Evolutionary conservation across 2,329 filamentous ascomycete species (phyloP), one percentile per base, ranked within the genome.

Genomic region (Hymenoscyphus scutula): DNA sequence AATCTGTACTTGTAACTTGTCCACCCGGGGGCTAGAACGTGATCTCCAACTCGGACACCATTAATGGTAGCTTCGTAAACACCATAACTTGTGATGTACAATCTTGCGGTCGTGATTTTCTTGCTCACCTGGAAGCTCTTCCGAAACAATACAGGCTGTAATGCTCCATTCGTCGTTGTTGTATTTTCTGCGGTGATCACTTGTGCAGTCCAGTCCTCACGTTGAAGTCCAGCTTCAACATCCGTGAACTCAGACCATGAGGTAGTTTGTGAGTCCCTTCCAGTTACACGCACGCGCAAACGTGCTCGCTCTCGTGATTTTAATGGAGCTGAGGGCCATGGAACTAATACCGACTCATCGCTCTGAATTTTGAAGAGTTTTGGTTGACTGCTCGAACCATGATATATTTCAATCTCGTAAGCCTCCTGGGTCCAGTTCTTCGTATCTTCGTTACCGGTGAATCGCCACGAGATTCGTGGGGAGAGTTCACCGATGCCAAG

Each of bases 401-500:
- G 73, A 1, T 65, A 65, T 10, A 82, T 71, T 61, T 81, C 76
- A 2, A 82, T 64, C 4, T 79, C 78, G 53, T 82, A 82, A 7
- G 74, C 69, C 5, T 68, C 72, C 64, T 82, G 80, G 4, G 73
- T 72, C 79, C 79, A 82, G 63, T 78, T 69, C 0, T 71, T 53
- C 7, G 71, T 69, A 0, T 70, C 48, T 8, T 71, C 74, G 6
- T 74, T 69, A 1, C 77, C 77, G 3, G 73, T 72, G 54, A 81
- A 80, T 4, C 75, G 68, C 80, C 80, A 82, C 1, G 80, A 81
- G 53, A 82, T 77, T 0, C 80, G 74, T 8, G 80, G 80, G 10
- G 71, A 59, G 0, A 72, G 67, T 60, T 81, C 79, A 2, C 73
- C 77, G 30, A 82, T 80, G 5, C 80, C 80, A 2, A 82, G 66